Evolutionary conservation across 2,329 filamentous ascomycete genomes (phyloP), one percentile per base, ranked within the genome.

Genomic region (Pseudonectria buxi): DNA sequence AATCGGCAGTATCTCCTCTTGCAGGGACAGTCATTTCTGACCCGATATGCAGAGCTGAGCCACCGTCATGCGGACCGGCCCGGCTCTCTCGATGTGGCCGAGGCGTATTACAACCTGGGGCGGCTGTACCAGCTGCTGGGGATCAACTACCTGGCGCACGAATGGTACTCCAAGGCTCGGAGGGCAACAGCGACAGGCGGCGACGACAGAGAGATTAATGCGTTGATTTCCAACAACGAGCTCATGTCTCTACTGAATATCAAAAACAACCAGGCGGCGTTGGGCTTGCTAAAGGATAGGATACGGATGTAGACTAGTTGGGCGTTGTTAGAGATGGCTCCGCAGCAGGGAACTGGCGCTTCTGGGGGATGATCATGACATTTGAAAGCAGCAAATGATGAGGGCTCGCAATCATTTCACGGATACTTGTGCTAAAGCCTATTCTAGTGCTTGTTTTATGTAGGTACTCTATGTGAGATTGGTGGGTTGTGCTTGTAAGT

Each of bases 1-100:
- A 96, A 96, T 56, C 72, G 92, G 2, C 90, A 96, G 55, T 90
- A 86, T 54, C 76, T 88, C 27, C 78, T 95, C 28, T 71, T 86
- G 45, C 89, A 96, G 57, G 92, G 88, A 0, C 72, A 95, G 33
- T 70, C 81, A 0, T 95, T 95, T 51, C 63, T 96, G 38, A 76
- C 51, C 4, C 48, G 53, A n/a, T 64, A 64, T 26, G 49, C 52
- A 7, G 46, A 56, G 7, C 39, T 43, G 6, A 39, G 40, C 2
- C 25, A 37, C 14, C 14, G 32, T 3, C 7, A 27, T 4, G 4
- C 25, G 13, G 32, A 28, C 4, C 18, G 35, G n/a, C 26, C 27
- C 10, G 26, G 9, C 9, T 14, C 12, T 4, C 32, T 36, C 7
- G 44, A 47, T 3, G 41, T 47, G 32, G 54, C 59, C 1, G 61